A percentile compares a stretch with the other conserved stretches of the same genome.
Evolutionary conservation across 768 basidiomycete genomes (phyloP).

Genomic region (Agrocybe pediades): DNA sequence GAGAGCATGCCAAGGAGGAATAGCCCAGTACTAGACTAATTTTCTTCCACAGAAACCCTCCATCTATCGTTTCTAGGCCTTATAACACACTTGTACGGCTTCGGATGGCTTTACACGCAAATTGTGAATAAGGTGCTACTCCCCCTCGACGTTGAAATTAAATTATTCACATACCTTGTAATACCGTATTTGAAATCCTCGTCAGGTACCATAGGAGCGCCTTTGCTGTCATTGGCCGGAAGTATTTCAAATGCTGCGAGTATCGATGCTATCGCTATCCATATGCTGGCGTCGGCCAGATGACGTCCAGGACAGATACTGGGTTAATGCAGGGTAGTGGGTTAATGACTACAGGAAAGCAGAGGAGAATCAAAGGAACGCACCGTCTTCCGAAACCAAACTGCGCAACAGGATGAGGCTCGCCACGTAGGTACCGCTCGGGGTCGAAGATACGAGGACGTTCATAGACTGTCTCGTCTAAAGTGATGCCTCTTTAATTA

Average conservation of each 20-base stretch:
- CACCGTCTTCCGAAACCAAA: slow-evolving; percentile 32
- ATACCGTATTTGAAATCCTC: slow-evolving; percentile 32
- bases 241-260: slow-evolving; percentile 30
- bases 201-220: slow-evolving; percentile 31
- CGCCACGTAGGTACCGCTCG: slow-evolving; percentile 25
- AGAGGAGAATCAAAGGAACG: background rate
- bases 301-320: slow-evolving; percentile 40
- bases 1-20: too few relatives aligned
- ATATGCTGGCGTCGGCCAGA: slow-evolving; percentile 42
- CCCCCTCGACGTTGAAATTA: background rate
- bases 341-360: background rate
- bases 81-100: slow-evolving; percentile 27
- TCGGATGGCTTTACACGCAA: slow-evolving; percentile 24
- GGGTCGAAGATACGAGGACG: slow-evolving; percentile 27
- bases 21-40: too few relatives aligned
- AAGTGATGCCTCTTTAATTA: slow-evolving; percentile 25
- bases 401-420: slow-evolving; percentile 21
- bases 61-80: slow-evolving; percentile 22
- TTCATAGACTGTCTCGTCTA: slow-evolving; percentile 23
- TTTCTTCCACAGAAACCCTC: too few relatives aligned
- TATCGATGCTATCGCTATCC: slow-evolving; percentile 27
- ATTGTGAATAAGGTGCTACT: background rate
- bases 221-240: slow-evolving; percentile 15
- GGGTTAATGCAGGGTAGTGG: too few relatives aligned
- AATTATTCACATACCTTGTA: slow-evolving; percentile 29